phyloP scores from a whole-genome alignment of 208 protist genomes.

The Leishmania lainsoni region DNA sequence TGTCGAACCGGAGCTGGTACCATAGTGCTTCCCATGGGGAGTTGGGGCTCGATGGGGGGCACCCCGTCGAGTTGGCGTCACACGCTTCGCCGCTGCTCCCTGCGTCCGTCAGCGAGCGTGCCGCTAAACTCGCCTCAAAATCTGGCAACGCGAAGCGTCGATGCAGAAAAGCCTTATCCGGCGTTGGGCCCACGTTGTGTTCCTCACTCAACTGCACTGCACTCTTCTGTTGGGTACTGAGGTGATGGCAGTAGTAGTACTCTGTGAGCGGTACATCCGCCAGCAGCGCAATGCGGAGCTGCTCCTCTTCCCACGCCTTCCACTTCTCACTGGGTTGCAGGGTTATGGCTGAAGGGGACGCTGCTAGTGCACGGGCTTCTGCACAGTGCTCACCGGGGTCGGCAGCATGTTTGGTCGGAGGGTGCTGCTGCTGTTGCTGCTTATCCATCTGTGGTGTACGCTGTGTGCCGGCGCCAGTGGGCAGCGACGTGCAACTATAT shows the following conservation, averaged over 20 bases:
- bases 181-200: not conserved
- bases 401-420: not conserved
- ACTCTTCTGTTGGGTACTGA: not conserved
- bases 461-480: not conserved
- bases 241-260: constrained; percentile 13
- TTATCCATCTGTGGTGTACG: not conserved
- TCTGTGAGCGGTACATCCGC: constrained; percentile 40
- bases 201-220: not conserved
- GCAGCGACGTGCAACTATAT: not conserved
- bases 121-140: not conserved
- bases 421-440: not conserved
- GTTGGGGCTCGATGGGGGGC: not conserved
- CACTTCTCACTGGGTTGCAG: constrained; percentile 11
- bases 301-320: constrained; percentile 38
- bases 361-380: not conserved
- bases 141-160: constrained; percentile 18
- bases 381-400: not conserved
- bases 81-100: not conserved
- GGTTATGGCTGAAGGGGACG: not conserved
- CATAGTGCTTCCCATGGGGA: constrained; percentile 5
- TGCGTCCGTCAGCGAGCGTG: not conserved
- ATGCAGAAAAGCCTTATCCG: constrained; percentile 24
- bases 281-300: constrained; percentile 27
- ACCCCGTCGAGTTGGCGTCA: not conserved
- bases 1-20: constrained; percentile 4